Conservation (phyloP, 2,329 filamentous ascomycete species). For the Metarhizium album region DNA sequence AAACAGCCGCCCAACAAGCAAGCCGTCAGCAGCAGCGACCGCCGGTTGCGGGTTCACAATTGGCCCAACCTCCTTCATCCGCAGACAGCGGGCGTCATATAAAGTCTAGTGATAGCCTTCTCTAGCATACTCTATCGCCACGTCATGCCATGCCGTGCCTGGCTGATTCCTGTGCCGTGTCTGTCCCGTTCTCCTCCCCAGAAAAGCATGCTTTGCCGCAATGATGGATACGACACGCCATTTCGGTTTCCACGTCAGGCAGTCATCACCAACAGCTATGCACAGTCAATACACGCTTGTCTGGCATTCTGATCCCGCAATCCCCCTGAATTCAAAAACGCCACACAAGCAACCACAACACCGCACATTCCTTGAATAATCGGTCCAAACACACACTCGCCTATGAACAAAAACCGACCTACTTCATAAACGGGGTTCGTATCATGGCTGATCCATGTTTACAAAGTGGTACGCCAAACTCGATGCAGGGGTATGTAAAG, state of each 20-base stretch:
- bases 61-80: not conserved
- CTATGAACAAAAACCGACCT: not conserved
- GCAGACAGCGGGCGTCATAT: not conserved
- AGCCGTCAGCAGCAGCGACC: not conserved
- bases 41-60: not conserved
- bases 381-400: not conserved
- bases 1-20: not conserved
- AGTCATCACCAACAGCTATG: not conserved
- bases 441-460: not conserved
- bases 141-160: not conserved
- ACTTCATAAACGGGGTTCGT: not conserved
- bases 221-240: not conserved
- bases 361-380: not conserved
- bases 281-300: not conserved
- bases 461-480: conserved; percentile 14
- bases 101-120: conserved; percentile 2
- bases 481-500: conserved; percentile 18
- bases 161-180: not conserved
- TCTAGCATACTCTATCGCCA: conserved; percentile 5
- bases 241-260: not conserved
- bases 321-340: not conserved
- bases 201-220: not conserved
- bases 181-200: not conserved
- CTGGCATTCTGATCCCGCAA: not conserved
- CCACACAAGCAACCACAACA: not conserved